Conservation (phyloP, 805 yeast genomes). For the Metschnikowia borealis region DNA sequence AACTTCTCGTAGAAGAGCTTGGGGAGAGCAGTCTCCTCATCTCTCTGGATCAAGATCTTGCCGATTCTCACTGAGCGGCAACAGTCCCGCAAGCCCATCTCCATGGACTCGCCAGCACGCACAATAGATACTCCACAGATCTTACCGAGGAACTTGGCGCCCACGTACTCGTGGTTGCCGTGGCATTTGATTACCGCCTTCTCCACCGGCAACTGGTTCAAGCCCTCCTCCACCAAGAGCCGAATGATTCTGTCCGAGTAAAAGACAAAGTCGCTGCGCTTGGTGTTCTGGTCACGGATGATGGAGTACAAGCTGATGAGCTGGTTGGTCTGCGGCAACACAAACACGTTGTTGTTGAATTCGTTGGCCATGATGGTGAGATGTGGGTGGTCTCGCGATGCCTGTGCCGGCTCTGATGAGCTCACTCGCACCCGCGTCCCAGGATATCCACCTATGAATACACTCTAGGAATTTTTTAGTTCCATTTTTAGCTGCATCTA, state of each 20-base stretch:
- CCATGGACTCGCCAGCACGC: constrained; percentile 99
- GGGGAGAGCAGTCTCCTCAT: constrained; percentile 95
- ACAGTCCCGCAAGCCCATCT: constrained; percentile 95
- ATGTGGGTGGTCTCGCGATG: constrained; percentile 1
- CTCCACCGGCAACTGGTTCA: constrained; percentile 89
- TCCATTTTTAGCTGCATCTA: too few species aligned
- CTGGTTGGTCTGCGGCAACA: constrained; percentile 87
- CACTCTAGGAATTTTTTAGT: too few species aligned
- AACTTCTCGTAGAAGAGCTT: constrained; percentile 88
- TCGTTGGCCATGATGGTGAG: constrained; percentile 19
- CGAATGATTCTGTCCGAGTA: constrained; percentile 94
- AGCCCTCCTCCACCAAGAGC: constrained; percentile 89
- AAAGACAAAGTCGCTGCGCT: constrained; percentile 89
- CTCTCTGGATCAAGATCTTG: constrained; percentile 93
- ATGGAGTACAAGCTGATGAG: constrained; percentile 82
- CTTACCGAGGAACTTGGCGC: constrained; percentile 81
- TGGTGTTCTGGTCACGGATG: constrained; percentile 76
- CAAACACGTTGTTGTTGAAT: constrained; percentile 50
- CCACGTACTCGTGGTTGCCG: constrained; percentile 65
- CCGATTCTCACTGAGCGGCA: constrained; percentile 96
- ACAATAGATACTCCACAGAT: constrained; percentile 98
- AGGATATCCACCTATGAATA: too few species aligned
- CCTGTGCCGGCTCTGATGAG: neutral
- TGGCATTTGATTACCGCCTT: constrained; percentile 67
- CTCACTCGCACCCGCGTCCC: too few species aligned